These are phyloP conservation scores for Atalantia buxifolia DNA, from an alignment of 345 rosid genomes.

Conservation along the genomic window DNA sequence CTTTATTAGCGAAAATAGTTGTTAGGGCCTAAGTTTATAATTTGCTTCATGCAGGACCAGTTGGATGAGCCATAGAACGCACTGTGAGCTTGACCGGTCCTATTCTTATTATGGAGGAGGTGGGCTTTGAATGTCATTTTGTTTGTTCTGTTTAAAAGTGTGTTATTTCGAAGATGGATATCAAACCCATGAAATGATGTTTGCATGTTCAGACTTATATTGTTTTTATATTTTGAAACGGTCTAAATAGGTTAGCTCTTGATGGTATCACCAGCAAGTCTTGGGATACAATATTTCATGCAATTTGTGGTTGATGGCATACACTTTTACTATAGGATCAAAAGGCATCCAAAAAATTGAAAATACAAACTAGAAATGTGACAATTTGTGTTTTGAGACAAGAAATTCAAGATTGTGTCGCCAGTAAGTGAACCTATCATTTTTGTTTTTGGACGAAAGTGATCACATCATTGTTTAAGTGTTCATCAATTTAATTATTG, in stretches of 20 bases:
- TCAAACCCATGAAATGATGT: conserved; percentile 16
- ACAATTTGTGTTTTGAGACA: neutral
- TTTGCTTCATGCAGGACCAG: conserved; percentile 54
- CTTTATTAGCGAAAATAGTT: neutral
- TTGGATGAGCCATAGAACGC: conserved; percentile 62
- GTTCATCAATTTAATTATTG: neutral
- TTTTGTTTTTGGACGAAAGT: neutral
- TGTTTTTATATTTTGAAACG: conserved; percentile 18
- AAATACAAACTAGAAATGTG: neutral
- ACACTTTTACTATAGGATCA: neutral
- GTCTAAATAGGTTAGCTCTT: conserved; percentile 17
- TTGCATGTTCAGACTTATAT: conserved; percentile 11
- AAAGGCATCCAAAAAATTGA: neutral
- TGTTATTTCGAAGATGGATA: conserved; percentile 17
- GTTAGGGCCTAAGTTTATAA: neutral
- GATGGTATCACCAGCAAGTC: neutral
- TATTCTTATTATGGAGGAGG: conserved; percentile 50
- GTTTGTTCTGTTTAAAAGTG: conserved; percentile 26
- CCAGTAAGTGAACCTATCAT: neutral
- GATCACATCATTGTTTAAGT: neutral
- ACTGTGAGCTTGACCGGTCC: conserved; percentile 22
- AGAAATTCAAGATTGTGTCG: neutral
- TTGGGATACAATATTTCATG: neutral
- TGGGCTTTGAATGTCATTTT: conserved; percentile 71
- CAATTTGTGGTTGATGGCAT: neutral